Evolutionary conservation across 2,329 filamentous ascomycete species (phyloP).

Genomic region (Diaporthe aspalathi): DNA sequence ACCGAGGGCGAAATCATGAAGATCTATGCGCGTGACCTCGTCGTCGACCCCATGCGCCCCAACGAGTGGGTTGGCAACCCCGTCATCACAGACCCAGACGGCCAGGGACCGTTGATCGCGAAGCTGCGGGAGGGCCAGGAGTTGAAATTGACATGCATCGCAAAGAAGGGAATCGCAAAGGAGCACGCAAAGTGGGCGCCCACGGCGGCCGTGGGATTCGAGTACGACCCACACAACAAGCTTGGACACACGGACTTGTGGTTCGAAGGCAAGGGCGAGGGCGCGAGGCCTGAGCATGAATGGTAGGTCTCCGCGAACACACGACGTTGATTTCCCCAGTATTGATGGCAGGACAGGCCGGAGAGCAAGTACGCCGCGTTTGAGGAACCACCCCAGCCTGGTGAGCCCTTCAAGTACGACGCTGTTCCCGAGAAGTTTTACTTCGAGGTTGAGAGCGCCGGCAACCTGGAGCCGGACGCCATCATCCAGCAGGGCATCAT

Average conservation of each 20-base stretch:
- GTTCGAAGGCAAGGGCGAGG: constrained; percentile 72
- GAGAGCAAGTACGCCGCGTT: constrained; percentile 82
- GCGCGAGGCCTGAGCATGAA: constrained; percentile 70
- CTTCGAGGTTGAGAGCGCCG: constrained; percentile 90
- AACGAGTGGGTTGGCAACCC: constrained; percentile 83
- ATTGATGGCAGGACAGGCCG: constrained; percentile 68
- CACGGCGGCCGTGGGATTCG: constrained; percentile 91
- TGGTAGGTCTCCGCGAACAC: constrained; percentile 69
- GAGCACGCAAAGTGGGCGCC: constrained; percentile 99
- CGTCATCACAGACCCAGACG: constrained; percentile 84
- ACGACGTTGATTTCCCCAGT: neutral
- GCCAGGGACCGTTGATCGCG: constrained; percentile 85
- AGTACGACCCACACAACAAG: constrained; percentile 98
- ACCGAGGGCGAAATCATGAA: constrained; percentile 85
- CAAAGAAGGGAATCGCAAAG: constrained; percentile 98
- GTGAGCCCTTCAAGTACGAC: constrained; percentile 91
- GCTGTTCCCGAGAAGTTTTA: constrained; percentile 89
- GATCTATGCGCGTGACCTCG: constrained; percentile 90
- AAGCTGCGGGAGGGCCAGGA: constrained; percentile 93
- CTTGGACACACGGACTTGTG: constrained; percentile 91
- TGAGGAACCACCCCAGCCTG: constrained; percentile 83
- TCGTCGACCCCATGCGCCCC: constrained; percentile 75
- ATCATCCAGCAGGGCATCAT: constrained; percentile 91
- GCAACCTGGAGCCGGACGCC: constrained; percentile 87
- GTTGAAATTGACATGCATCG: constrained; percentile 88